phyloP scores from a whole-genome alignment of 1,284 basidiomycete species.

The Rhizoctonia solani region DNA sequence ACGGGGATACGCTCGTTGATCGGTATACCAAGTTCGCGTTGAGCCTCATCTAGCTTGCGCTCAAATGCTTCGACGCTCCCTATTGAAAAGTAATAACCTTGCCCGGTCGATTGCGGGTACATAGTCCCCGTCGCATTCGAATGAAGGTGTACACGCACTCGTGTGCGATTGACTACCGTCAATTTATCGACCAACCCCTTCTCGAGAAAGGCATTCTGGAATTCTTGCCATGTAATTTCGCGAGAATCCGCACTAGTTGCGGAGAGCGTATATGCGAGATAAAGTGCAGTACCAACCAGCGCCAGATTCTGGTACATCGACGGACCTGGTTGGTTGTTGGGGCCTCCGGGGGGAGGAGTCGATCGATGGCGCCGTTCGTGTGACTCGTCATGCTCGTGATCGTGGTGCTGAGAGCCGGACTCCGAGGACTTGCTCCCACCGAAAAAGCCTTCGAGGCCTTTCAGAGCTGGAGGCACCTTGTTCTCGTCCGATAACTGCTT shows the following conservation, averaged over 20 bases:
- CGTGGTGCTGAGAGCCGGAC: constrained; percentile 25
- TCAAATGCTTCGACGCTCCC: constrained; percentile 98
- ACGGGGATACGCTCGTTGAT: constrained; percentile 94
- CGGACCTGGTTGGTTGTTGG: constrained; percentile 17
- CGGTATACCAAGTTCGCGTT: constrained; percentile 90
- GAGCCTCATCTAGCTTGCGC: constrained; percentile 90
- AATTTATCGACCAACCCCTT: constrained; percentile 96
- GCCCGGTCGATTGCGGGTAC: constrained; percentile 60
- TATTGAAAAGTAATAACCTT: constrained; percentile 91
- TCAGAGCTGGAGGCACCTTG: constrained; percentile 43
- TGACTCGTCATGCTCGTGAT: constrained; percentile 22
- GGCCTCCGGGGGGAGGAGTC: constrained; percentile 52
- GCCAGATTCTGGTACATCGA: constrained; percentile 37
- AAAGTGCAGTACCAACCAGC: constrained; percentile 57
- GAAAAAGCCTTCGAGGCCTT: constrained; percentile 71
- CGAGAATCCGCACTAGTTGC: constrained; percentile 58
- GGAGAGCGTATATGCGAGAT: constrained; percentile 66
- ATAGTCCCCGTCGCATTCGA: constrained; percentile 79
- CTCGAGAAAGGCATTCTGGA: constrained; percentile 92
- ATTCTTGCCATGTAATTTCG: constrained; percentile 99
- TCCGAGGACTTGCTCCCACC: constrained; percentile 34
- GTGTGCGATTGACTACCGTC: constrained; percentile 88
- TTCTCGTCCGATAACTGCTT: constrained; percentile 43
- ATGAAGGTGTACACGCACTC: constrained; percentile 86
- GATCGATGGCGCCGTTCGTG: constrained; percentile 41